phyloP scores from a whole-genome alignment of 176 grass and related monocot species.

The Oryza nivara region DNA sequence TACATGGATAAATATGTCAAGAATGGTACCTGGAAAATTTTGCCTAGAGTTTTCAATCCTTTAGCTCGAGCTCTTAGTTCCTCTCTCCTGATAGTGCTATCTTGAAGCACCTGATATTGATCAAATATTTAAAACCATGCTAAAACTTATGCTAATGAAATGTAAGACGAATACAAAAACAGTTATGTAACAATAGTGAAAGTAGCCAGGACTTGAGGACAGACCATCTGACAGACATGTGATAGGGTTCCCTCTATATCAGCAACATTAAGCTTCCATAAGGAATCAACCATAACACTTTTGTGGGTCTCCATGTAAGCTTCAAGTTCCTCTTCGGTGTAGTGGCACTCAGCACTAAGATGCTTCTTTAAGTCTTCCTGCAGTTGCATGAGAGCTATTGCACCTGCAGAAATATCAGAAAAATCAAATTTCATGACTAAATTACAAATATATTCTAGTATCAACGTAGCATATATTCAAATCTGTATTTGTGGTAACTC shows the following conservation, averaged over 20 bases:
- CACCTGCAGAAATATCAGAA: slow-evolving; percentile 60
- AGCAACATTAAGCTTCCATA: slow-evolving; percentile 99
- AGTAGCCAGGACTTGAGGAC: slow-evolving; percentile 30
- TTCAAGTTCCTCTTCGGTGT: slow-evolving; percentile 82
- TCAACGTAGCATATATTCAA: slow-evolving; percentile 8
- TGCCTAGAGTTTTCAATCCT: slow-evolving; percentile 95
- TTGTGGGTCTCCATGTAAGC: slow-evolving; percentile 75
- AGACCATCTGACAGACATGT: slow-evolving; percentile 88
- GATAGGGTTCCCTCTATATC: slow-evolving; percentile 91
- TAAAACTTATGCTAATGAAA: slow-evolving; percentile 20
- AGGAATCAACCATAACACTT: slow-evolving; percentile 84
- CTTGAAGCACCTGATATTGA: slow-evolving; percentile 78
- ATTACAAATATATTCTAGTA: slow-evolving; percentile 17
- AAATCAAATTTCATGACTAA: not conserved
- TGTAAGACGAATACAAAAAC: slow-evolving; percentile 20
- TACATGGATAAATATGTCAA: slow-evolving; percentile 16
- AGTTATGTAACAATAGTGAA: not conserved
- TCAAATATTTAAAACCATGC: slow-evolving; percentile 30
- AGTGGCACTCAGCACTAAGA: slow-evolving; percentile 67
- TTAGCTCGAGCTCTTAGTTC: slow-evolving; percentile 85
- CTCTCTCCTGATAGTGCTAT: slow-evolving; percentile 71
- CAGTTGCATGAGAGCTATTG: slow-evolving; percentile 90
- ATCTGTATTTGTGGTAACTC: not conserved
- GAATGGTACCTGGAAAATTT: slow-evolving; percentile 77
- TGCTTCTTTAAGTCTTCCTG: slow-evolving; percentile 89